Percentiles rank a stretch among this genome's conserved stretches.
These are phyloP conservation scores for Brassica napus DNA, from an alignment of 345 rosid species.

Conservation along the genomic window DNA sequence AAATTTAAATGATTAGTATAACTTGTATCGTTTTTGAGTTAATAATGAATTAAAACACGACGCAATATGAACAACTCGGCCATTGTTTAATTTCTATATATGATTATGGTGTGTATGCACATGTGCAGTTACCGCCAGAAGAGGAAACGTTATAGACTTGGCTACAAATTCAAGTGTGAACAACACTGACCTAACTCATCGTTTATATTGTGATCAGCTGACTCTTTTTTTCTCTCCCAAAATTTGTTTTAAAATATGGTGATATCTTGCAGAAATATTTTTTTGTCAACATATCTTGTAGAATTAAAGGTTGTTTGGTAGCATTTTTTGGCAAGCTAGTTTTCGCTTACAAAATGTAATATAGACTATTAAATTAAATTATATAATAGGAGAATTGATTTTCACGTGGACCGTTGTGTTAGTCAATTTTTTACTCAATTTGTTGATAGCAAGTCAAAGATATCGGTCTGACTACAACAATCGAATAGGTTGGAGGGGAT, in stretches of 20 bases:
- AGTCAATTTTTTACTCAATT: background rate
- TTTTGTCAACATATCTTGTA: too few species aligned
- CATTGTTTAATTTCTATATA: background rate
- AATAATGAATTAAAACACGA: too few species aligned
- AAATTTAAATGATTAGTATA: too few species aligned
- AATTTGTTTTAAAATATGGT: background rate
- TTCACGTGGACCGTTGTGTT: slow-evolving; percentile 1
- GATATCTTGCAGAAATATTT: background rate
- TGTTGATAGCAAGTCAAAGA: slow-evolving; percentile 28
- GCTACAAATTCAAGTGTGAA: slow-evolving; percentile 22
- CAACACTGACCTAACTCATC: slow-evolving; percentile 20
- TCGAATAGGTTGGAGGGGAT: background rate
- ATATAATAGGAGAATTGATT: background rate
- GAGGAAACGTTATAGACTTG: slow-evolving; percentile 10
- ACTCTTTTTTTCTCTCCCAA: slow-evolving; percentile 5
- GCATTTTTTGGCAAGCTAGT: background rate
- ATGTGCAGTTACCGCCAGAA: slow-evolving; percentile 10
- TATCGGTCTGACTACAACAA: slow-evolving; percentile 25
- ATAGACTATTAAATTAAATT: background rate
- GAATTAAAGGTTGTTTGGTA: background rate
- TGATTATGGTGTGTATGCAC: slow-evolving; percentile 8
- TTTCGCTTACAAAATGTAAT: background rate
- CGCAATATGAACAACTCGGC: background rate
- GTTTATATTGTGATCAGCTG: slow-evolving; percentile 18
- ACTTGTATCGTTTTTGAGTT: too few species aligned